Percentiles rank a stretch among this genome's conserved stretches.
Evolutionary conservation across 2,329 filamentous ascomycete species (phyloP).

Genomic region (Colletotrichum sp.): DNA sequence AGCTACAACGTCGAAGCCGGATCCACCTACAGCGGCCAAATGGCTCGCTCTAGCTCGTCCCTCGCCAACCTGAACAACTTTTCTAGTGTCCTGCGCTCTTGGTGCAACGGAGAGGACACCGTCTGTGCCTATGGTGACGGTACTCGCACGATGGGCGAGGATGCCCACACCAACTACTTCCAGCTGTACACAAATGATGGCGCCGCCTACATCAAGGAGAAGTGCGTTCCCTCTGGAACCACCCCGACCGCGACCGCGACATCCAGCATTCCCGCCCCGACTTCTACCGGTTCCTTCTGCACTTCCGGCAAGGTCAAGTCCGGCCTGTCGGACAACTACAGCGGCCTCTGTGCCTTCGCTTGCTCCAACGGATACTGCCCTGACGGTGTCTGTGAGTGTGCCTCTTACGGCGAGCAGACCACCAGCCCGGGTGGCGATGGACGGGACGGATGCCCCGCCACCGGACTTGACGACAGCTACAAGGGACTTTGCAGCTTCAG

Average conservation of each 20-base stretch:
- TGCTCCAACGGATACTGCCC: constrained; percentile 38
- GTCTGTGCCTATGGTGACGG: constrained; percentile 41
- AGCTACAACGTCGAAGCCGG: constrained; percentile 36
- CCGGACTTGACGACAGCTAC: constrained; percentile 39
- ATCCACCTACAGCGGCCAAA: constrained; percentile 10
- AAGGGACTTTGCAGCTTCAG: constrained; percentile 50
- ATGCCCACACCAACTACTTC: constrained; percentile 39
- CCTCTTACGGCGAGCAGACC: constrained; percentile 31
- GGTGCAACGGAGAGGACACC: constrained; percentile 40
- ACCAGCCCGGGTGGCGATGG: constrained; percentile 26
- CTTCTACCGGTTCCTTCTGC: constrained; percentile 24
- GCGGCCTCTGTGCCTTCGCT: constrained; percentile 39
- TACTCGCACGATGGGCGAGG: constrained; percentile 23
- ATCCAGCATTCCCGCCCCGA: not conserved
- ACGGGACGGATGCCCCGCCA: constrained; percentile 35
- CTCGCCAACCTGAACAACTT: constrained; percentile 11
- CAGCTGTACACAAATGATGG: constrained; percentile 15
- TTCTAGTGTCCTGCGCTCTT: constrained; percentile 28
- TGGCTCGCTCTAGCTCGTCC: constrained; percentile 8
- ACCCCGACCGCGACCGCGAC: not conserved
- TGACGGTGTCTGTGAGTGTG: constrained; percentile 37
- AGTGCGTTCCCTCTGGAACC: constrained; percentile 1
- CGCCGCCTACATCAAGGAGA: constrained; percentile 19
- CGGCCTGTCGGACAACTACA: constrained; percentile 31
- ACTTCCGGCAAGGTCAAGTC: constrained; percentile 31